A percentile compares a stretch with the other conserved stretches of the same genome.
phyloP scores from a whole-genome alignment of 345 rosid genomes.

The Corchorus capsularis region DNA sequence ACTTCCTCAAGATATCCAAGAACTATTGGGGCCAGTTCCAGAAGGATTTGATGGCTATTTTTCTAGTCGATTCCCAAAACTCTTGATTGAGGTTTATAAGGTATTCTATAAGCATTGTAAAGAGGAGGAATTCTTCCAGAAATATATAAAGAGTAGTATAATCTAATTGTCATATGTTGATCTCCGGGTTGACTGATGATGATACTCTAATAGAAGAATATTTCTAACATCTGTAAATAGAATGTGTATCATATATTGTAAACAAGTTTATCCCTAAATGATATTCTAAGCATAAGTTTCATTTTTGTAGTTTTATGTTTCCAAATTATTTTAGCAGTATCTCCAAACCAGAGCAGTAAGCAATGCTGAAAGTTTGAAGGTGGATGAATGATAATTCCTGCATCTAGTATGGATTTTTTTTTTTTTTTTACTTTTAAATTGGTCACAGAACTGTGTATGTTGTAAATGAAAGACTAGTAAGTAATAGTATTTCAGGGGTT shows the following conservation, averaged over 20 bases:
- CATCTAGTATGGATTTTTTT: background rate
- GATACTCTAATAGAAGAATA: background rate
- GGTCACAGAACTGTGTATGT: background rate
- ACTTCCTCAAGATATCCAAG: slow-evolving; percentile 66
- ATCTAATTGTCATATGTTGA: slow-evolving; percentile 14
- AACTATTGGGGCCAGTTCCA: slow-evolving; percentile 62
- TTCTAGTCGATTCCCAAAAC: slow-evolving; percentile 62
- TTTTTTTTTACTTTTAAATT: too few relatives aligned
- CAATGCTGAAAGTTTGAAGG: background rate
- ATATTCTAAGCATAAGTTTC: slow-evolving; percentile 1
- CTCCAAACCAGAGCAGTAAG: background rate
- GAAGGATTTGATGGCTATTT: slow-evolving; percentile 70
- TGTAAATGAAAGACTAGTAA: background rate
- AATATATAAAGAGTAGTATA: slow-evolving; percentile 44
- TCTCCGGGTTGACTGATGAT: background rate
- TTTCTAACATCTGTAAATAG: slow-evolving; percentile 12
- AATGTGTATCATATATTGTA: slow-evolving; percentile 9
- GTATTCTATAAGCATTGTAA: slow-evolving; percentile 46
- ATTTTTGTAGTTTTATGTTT: background rate
- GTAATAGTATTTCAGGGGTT: background rate
- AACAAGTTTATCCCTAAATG: background rate
- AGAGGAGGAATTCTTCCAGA: slow-evolving; percentile 62
- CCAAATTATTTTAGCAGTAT: background rate
- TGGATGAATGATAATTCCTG: background rate
- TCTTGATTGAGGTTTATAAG: slow-evolving; percentile 71